Percentiles rank a stretch among this genome's conserved stretches.
Conservation (phyloP, 768 basidiomycete genomes). For the Hemileccinum rubropunctum region DNA sequence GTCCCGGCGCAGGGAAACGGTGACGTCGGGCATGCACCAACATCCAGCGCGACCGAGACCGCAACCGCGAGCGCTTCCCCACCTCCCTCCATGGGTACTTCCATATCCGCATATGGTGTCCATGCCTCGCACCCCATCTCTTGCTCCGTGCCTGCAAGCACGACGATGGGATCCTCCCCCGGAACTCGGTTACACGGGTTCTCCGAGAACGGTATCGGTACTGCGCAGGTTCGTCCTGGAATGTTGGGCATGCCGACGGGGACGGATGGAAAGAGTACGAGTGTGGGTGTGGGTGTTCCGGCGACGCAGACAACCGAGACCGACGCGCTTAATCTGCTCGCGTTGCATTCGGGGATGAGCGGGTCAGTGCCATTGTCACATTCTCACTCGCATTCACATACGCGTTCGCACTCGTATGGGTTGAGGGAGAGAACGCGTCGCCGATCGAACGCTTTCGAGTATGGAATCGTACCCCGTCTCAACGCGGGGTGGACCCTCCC, state of each 20-base stretch:
- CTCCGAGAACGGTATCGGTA: constrained; percentile 45
- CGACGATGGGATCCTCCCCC: no score
- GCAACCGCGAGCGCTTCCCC: no score
- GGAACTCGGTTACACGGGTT: constrained; percentile 53
- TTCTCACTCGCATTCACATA: constrained; percentile 1
- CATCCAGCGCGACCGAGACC: background rate
- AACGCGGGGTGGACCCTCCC: constrained; percentile 55
- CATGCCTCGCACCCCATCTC: constrained; percentile 35
- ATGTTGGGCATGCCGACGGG: constrained; percentile 37
- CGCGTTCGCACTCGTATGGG: background rate
- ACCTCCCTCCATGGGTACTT: no score
- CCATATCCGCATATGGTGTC: no score
- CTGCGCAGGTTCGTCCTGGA: constrained; percentile 63
- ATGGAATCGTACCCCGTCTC: constrained; percentile 7
- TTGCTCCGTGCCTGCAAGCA: constrained; percentile 47
- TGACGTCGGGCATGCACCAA: constrained; percentile 16
- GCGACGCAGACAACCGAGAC: constrained; percentile 3
- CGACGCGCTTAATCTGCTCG: constrained; percentile 28
- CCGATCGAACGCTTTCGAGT: constrained; percentile 16
- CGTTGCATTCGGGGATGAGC: constrained; percentile 21
- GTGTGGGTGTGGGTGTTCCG: no score
- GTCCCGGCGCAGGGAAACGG: constrained; percentile 1
- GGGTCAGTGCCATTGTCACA: constrained; percentile 20
- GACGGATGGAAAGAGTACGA: no score
- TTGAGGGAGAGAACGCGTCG: background rate